A percentile compares a stretch with the other conserved stretches of the same genome.
phyloP scores from a whole-genome alignment of 106 monocot genomes.

The Acanthochlamys bracteata region DNA sequence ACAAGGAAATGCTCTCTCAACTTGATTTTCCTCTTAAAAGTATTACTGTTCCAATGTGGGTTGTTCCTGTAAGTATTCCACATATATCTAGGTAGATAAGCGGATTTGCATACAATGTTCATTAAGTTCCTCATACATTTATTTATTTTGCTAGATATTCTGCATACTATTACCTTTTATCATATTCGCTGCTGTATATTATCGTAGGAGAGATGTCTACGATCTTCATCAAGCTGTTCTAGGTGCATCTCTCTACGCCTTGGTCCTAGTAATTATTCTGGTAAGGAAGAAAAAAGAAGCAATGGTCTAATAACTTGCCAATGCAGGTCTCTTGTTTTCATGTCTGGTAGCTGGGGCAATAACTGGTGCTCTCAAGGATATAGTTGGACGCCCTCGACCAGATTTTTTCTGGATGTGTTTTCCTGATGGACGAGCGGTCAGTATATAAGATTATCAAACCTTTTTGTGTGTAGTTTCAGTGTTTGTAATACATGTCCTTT shows the following conservation, averaged over 20 bases:
- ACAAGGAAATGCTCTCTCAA: conserved; percentile 51
- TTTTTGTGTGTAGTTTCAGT: background rate
- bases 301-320: background rate
- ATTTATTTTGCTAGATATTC: conserved; percentile 33
- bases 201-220: conserved; percentile 51
- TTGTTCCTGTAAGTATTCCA: conserved; percentile 32
- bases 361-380: conserved; percentile 42
- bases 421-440: conserved; percentile 55
- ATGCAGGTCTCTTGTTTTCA: conserved; percentile 39
- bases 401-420: conserved; percentile 69
- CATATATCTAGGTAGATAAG: background rate
- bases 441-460: background rate
- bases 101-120: background rate
- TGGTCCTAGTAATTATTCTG: background rate
- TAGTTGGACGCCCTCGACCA: conserved; percentile 57
- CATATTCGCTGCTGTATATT: conserved; percentile 42
- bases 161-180: conserved; percentile 34
- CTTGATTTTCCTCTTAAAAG: conserved; percentile 47
- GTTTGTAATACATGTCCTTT: background rate
- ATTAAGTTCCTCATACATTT: background rate
- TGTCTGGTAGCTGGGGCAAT: conserved; percentile 37
- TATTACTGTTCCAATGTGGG: conserved; percentile 40
- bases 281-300: background rate
- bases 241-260: conserved; percentile 15
- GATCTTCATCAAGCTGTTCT: conserved; percentile 59